Conservation (phyloP, 257 asterid genomes). For the Solanum appendiculatum region DNA sequence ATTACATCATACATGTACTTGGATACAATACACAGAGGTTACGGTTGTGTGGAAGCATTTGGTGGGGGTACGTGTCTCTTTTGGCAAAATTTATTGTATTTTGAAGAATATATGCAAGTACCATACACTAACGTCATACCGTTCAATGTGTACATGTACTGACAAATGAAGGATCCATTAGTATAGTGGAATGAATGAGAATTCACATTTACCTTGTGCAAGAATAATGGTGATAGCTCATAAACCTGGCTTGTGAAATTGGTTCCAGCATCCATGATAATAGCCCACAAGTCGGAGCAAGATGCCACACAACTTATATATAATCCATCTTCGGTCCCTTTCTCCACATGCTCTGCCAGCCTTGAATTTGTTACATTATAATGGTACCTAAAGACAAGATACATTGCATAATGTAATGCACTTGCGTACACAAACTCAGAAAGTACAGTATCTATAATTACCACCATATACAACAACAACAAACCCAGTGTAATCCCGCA, state of each 20-base stretch:
- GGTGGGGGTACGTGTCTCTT: background rate
- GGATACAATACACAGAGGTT: background rate
- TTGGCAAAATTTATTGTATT: background rate
- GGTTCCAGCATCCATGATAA: conserved; percentile 44
- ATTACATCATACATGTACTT: background rate
- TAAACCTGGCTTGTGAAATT: conserved; percentile 26
- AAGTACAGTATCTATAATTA: background rate
- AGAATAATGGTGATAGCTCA: conserved; percentile 26
- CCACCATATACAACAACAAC: background rate
- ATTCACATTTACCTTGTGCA: conserved; percentile 27
- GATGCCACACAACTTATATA: conserved; percentile 35
- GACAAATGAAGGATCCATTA: background rate
- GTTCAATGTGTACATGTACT: background rate
- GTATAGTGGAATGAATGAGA: background rate
- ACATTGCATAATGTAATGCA: background rate
- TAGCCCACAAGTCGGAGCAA: conserved; percentile 35
- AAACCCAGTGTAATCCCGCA: background rate
- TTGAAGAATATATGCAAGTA: background rate
- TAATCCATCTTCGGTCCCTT: conserved; percentile 26
- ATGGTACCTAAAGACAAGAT: conserved; percentile 22
- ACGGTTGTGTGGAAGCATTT: background rate
- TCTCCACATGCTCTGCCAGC: conserved; percentile 31
- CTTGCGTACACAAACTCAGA: background rate
- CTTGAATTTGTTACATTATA: conserved; percentile 30
- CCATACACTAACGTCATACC: background rate